Evolutionary conservation across 495 filamentous ascomycete species (phyloP).

Genomic region (Penicillium alfredii): DNA sequence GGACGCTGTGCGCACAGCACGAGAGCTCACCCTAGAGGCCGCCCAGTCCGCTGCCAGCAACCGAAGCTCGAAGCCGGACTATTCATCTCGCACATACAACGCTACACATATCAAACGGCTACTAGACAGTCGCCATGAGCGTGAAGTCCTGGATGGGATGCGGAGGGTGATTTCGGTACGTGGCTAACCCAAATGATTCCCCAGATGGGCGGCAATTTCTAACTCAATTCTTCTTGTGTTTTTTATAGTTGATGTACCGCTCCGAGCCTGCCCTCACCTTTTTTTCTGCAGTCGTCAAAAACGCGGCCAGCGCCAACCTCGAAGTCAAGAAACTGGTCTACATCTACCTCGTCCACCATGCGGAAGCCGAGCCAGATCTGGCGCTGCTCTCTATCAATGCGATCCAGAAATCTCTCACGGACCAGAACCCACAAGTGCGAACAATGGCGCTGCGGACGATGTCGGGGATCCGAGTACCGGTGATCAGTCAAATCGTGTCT

Average conservation of each 20-base stretch:
- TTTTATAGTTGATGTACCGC: slow-evolving; percentile 80
- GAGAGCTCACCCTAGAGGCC: slow-evolving; percentile 94
- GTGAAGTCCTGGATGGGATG: slow-evolving; percentile 87
- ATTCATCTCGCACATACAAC: slow-evolving; percentile 41
- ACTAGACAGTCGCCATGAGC: slow-evolving; percentile 87
- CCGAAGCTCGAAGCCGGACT: slow-evolving; percentile 35
- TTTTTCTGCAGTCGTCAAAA: slow-evolving; percentile 95
- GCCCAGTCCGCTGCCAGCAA: slow-evolving; percentile 67
- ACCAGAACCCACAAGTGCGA: slow-evolving; percentile 81
- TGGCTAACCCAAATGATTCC: slow-evolving; percentile 7
- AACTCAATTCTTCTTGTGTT: slow-evolving; percentile 9
- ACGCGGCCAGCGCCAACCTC: slow-evolving; percentile 82
- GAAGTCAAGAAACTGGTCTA: slow-evolving; percentile 97
- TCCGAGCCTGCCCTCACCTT: slow-evolving; percentile 74
- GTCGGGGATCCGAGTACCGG: slow-evolving; percentile 91
- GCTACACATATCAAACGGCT: slow-evolving; percentile 80
- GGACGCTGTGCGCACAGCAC: slow-evolving; percentile 50
- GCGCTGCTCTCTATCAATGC: slow-evolving; percentile 96
- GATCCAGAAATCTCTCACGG: slow-evolving; percentile 93
- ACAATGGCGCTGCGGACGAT: slow-evolving; percentile 90
- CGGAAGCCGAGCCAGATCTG: slow-evolving; percentile 89
- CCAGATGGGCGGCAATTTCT: slow-evolving; percentile 7
- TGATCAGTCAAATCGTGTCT: slow-evolving; percentile 98
- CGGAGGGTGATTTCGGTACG: slow-evolving; percentile 83
- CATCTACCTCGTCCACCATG: slow-evolving; percentile 93